Percentiles rank a stretch among this genome's conserved stretches.
Evolutionary conservation across 139 green algal species (phyloP).

Genomic region (Ettlia oleoabundans): DNA sequence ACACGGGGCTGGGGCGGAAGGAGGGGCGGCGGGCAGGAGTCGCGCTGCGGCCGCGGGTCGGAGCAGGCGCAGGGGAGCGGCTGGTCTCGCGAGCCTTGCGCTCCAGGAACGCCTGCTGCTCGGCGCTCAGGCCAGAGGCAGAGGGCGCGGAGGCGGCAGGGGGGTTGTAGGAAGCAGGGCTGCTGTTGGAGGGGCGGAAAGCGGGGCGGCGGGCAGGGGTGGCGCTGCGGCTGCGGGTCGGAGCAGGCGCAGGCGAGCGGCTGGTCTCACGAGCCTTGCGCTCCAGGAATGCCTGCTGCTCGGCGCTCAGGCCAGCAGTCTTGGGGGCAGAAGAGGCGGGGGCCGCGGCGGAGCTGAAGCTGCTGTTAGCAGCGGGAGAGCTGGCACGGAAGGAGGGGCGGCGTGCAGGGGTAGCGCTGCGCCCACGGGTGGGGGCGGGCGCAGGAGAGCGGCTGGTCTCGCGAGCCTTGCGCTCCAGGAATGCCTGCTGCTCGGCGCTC

Average conservation of each 20-base stretch:
- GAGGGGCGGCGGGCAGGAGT: not conserved
- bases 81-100: not conserved
- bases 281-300: slow-evolving; percentile 25
- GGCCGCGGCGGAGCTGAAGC: not conserved
- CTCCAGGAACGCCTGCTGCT: slow-evolving; percentile 27
- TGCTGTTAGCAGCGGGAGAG: not conserved
- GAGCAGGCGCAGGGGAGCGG: slow-evolving; percentile 5
- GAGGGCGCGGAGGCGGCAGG: not conserved
- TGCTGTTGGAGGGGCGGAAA: not conserved
- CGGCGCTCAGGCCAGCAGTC: too few species aligned
- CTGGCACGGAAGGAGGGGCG: not conserved
- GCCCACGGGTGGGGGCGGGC: not conserved
- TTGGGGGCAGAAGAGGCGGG: not conserved
- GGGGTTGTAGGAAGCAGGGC: not conserved
- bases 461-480: slow-evolving; percentile 1
- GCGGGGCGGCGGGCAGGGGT: not conserved
- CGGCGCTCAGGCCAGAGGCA: too few species aligned
- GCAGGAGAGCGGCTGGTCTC: slow-evolving; percentile 7
- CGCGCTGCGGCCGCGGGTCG: not conserved
- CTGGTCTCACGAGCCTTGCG: not conserved
- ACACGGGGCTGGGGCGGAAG: not conserved
- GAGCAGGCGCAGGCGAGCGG: slow-evolving; percentile 2
- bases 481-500: slow-evolving; percentile 25
- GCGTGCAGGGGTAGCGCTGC: not conserved
- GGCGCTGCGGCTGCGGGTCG: not conserved